phyloP scores from a whole-genome alignment of 2,329 filamentous ascomycete genomes.

The Ambrosiella cleistominuta region DNA sequence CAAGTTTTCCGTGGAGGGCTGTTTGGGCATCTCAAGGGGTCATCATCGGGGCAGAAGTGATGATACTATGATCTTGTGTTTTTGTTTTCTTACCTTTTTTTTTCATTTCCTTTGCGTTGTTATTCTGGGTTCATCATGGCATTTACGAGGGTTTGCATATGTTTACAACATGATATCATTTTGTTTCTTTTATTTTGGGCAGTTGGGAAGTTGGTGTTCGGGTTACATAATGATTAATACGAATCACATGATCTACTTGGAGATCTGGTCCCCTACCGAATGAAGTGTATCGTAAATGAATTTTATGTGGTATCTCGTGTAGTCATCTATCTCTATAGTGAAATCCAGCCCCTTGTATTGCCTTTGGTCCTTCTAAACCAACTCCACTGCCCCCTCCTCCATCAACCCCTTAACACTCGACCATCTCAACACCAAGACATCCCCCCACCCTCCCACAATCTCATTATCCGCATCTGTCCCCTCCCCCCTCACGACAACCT shows the following conservation, averaged over 20 bases:
- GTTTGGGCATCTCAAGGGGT: not conserved
- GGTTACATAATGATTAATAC: not conserved
- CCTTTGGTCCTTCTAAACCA: slow-evolving; percentile 29
- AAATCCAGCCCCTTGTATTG: not conserved
- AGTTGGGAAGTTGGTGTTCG: not conserved
- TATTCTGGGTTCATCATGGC: not conserved
- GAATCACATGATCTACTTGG: no score
- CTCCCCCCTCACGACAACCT: slow-evolving; percentile 34
- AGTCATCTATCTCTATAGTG: not conserved
- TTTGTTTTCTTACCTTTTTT: slow-evolving; percentile 4
- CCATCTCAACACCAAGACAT: slow-evolving; percentile 54
- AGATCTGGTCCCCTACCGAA: no score
- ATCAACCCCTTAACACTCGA: slow-evolving; percentile 52
- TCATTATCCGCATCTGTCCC: slow-evolving; percentile 47
- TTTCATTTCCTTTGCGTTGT: not conserved
- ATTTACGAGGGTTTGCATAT: not conserved
- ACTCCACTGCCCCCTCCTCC: slow-evolving; percentile 36
- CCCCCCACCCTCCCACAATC: slow-evolving; percentile 40
- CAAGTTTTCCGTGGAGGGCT: not conserved
- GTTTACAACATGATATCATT: not conserved
- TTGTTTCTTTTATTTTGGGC: not conserved
- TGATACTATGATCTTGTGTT: not conserved
- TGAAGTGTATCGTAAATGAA: no score
- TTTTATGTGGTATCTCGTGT: not conserved
- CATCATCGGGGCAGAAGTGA: not conserved